Conservation (phyloP, 2,329 filamentous ascomycete genomes). For the Penicillium sp. region DNA sequence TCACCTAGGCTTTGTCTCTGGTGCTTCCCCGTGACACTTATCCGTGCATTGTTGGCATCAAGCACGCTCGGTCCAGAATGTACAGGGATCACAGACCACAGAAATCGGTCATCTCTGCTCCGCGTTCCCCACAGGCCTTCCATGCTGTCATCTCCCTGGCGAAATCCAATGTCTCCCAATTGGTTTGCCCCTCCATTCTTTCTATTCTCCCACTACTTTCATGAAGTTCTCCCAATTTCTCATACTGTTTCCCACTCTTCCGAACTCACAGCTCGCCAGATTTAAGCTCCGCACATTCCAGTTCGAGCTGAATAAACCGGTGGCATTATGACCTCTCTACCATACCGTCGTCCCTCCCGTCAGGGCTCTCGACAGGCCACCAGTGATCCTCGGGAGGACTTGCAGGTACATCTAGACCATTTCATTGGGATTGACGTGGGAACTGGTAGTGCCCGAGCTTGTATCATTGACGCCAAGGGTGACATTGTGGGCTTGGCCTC, state of each 20-base stretch:
- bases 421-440: conserved; percentile 92
- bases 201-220: not conserved
- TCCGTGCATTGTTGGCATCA: not conserved
- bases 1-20: not conserved
- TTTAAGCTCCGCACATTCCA: not conserved
- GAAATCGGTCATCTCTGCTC: conserved; percentile 6
- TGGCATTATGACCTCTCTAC: conserved; percentile 32
- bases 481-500: conserved; percentile 75
- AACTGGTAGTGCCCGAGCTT: conserved; percentile 90
- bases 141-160: conserved; percentile 1
- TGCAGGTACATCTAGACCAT: conserved; percentile 57
- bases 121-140: not conserved
- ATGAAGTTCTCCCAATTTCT: not conserved
- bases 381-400: conserved; percentile 54
- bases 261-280: not conserved
- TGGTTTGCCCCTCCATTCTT: not conserved
- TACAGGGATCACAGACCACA: not conserved
- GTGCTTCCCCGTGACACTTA: not conserved
- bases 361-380: conserved; percentile 39
- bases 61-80: not conserved
- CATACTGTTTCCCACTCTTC: not conserved
- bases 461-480: conserved; percentile 87
- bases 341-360: conserved; percentile 32
- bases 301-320: not conserved
- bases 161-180: not conserved